Evolutionary conservation across 169 alveolate species (phyloP), one percentile per base, ranked within the genome.

Genomic region (Eimeria maxima): DNA sequence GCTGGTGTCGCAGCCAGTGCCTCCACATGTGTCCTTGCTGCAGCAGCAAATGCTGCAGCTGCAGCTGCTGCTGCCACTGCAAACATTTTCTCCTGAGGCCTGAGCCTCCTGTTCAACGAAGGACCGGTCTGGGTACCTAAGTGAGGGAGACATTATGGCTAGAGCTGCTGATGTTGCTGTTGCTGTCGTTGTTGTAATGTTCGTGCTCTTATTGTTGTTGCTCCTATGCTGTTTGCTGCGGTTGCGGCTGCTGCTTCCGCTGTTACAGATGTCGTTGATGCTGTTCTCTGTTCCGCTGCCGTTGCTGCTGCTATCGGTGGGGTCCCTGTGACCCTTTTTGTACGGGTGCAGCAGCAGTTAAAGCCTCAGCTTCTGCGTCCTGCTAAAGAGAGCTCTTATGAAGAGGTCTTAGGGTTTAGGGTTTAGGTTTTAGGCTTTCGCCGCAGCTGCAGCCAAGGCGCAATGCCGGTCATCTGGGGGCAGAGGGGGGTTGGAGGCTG

Each of bases 31-130:
- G 10, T 29, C 69, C 90, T 63, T 50, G 73, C 90, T 80, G 90
- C 90, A 45, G 90, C 90, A 47, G 90, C 90, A 42, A 33, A 55
- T 80, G 90, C 90, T 80, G 87, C 87, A 76, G 87, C 29, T 76
- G 53, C 87, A 20, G 63, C 18, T 76, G 87, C 87, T 42, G 87
- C 57, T 33, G 53, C 87, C 57, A 29, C 29, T 76, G 87, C 87
- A 76, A 0, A 22, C 60, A 33, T 76, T 38, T 60, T 42, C 87
- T 7, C 63, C 57, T 27, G 87, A 4, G 24, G 87, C 87, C 33
- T 24, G 63, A 1, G 63, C 87, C 47, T 20, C 87, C 14, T 76
- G 57, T 42, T 22, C 57, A 10, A 76, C 87, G 18, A 76, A 76
- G 11, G 87, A 8, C 63, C 63, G 16, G 29, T 20, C 87, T 8